phyloP scores from a whole-genome alignment of 768 basidiomycete genomes.

The Tephrocybe rancida region DNA sequence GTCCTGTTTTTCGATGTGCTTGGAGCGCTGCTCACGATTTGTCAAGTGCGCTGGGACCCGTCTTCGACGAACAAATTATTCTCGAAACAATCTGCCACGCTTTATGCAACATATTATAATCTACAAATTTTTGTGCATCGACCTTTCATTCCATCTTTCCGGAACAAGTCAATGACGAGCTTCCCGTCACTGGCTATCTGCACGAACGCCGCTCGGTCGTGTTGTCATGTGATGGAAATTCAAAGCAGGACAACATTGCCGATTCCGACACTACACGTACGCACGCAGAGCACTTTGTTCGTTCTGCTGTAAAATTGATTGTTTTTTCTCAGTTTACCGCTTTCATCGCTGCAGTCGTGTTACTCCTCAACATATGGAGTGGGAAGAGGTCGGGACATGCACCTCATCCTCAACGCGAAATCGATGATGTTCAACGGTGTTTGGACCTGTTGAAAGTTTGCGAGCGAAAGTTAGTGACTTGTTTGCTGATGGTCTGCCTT shows the following conservation, averaged over 20 bases:
- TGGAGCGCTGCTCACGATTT: slow-evolving; percentile 10
- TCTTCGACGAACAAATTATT: slow-evolving; percentile 36
- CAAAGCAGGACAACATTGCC: slow-evolving; percentile 38
- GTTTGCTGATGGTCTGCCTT: too few relatives aligned
- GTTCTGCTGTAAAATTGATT: neutral
- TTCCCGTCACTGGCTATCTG: slow-evolving; percentile 80
- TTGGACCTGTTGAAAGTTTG: slow-evolving; percentile 49
- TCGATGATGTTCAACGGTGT: slow-evolving; percentile 63
- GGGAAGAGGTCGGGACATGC: slow-evolving; percentile 48
- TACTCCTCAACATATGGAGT: slow-evolving; percentile 70
- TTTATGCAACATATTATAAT: slow-evolving; percentile 48
- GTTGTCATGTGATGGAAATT: slow-evolving; percentile 67
- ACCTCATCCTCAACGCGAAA: slow-evolving; percentile 50
- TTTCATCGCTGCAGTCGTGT: slow-evolving; percentile 49
- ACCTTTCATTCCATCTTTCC: slow-evolving; percentile 72
- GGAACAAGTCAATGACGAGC: slow-evolving; percentile 39
- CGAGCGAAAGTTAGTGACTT: slow-evolving; percentile 42
- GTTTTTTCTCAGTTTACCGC: slow-evolving; percentile 30
- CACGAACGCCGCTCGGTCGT: slow-evolving; percentile 81
- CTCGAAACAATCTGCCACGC: slow-evolving; percentile 58
- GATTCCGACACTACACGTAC: slow-evolving; percentile 38
- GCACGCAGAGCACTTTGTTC: neutral
- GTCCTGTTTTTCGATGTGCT: slow-evolving; percentile 42
- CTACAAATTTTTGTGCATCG: slow-evolving; percentile 78
- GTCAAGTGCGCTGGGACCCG: slow-evolving; percentile 47